phyloP scores from a whole-genome alignment of 2,329 filamentous ascomycete species.

The Fusarium piperis region DNA sequence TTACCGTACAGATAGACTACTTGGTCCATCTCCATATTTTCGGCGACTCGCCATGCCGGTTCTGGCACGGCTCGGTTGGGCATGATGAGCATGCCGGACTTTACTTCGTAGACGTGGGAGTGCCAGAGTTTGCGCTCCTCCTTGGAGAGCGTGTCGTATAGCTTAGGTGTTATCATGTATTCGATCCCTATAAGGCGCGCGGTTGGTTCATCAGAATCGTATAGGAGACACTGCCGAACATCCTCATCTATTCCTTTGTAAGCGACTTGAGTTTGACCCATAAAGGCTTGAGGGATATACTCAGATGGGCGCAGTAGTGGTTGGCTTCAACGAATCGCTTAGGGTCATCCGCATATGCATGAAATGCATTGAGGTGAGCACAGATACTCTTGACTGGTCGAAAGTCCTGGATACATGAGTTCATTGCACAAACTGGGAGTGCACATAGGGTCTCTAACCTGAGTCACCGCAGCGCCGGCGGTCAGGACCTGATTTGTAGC shows the following conservation, averaged over 20 bases:
- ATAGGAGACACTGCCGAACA: conserved; percentile 85
- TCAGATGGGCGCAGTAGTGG: conserved; percentile 86
- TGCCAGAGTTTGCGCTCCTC: conserved; percentile 84
- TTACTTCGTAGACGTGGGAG: conserved; percentile 78
- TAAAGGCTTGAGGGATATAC: conserved; percentile 18
- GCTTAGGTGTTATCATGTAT: conserved; percentile 80
- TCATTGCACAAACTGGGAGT: not conserved
- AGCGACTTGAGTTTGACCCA: conserved; percentile 49
- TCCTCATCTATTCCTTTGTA: conserved; percentile 56
- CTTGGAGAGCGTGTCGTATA: conserved; percentile 72
- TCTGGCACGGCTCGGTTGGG: conserved; percentile 69
- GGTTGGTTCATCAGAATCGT: conserved; percentile 73
- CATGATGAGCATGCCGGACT: conserved; percentile 83
- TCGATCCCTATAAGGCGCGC: conserved; percentile 85
- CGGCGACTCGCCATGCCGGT: conserved; percentile 76
- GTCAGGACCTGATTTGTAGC: conserved; percentile 68
- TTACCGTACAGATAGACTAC: conserved; percentile 83
- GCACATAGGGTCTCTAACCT: conserved; percentile 50
- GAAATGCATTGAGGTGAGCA: conserved; percentile 88
- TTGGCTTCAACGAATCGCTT: conserved; percentile 78
- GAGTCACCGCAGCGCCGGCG: conserved; percentile 67
- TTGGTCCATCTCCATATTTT: conserved; percentile 83
- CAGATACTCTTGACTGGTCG: conserved; percentile 78
- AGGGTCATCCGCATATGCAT: conserved; percentile 80
- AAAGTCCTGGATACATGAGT: conserved; percentile 62